These are phyloP conservation scores for Pleurotus citrinopileatus DNA, from an alignment of 768 basidiomycete genomes.

Conservation along the genomic window DNA sequence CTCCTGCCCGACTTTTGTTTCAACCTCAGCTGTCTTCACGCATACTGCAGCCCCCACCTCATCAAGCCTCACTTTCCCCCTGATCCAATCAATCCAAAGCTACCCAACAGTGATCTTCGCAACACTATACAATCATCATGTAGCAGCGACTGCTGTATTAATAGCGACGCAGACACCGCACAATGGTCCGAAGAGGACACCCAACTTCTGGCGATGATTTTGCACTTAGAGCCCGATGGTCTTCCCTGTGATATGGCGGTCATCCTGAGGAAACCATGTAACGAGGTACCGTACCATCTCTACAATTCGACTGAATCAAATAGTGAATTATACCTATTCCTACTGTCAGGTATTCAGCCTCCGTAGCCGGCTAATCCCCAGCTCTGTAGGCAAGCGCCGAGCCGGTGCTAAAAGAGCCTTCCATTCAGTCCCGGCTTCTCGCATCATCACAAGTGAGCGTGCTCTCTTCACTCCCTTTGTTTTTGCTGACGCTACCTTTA, in stretches of 20 bases:
- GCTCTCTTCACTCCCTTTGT: no score
- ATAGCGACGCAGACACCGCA: neutral
- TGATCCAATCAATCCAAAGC: slow-evolving; percentile 13
- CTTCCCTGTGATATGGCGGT: slow-evolving; percentile 53
- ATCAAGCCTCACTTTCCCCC: slow-evolving; percentile 15
- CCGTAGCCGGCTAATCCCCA: slow-evolving; percentile 7
- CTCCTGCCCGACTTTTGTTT: slow-evolving; percentile 49
- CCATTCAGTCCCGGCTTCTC: neutral
- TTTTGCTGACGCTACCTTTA: neutral
- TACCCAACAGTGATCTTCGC: slow-evolving; percentile 19
- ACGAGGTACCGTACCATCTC: slow-evolving; percentile 39
- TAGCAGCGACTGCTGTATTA: slow-evolving; percentile 28
- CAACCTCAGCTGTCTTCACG: slow-evolving; percentile 47
- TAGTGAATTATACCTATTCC: neutral
- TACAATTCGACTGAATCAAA: neutral
- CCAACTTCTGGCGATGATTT: slow-evolving; percentile 34
- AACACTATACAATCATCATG: slow-evolving; percentile 22
- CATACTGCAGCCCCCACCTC: slow-evolving; percentile 52
- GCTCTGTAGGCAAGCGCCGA: no score
- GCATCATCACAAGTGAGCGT: no score
- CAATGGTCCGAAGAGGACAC: slow-evolving; percentile 37
- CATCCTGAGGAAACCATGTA: slow-evolving; percentile 56
- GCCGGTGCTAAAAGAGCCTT: neutral
- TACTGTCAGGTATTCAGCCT: slow-evolving; percentile 10
- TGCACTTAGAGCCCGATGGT: slow-evolving; percentile 41